phyloP scores from a whole-genome alignment of 1,139 yeast species.

The Suhomyces coccinellae region DNA sequence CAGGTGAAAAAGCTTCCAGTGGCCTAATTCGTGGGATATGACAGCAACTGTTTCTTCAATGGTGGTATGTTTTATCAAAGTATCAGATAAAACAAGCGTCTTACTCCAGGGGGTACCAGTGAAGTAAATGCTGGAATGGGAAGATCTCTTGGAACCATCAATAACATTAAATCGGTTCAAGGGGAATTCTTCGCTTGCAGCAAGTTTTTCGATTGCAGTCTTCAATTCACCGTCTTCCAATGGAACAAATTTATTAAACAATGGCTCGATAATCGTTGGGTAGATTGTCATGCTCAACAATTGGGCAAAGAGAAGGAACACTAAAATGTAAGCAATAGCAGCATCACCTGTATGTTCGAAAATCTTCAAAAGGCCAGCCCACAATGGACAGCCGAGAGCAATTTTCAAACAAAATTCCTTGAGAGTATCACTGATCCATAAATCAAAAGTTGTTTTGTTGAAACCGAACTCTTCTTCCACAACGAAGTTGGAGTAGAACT shows the following conservation, averaged over 20 bases:
- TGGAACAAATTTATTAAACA: constrained; percentile 88
- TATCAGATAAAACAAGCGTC: constrained; percentile 90
- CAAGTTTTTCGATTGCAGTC: constrained; percentile 75
- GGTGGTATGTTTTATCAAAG: constrained; percentile 78
- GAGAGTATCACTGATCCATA: constrained; percentile 72
- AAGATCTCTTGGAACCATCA: constrained; percentile 93
- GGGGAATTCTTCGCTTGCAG: constrained; percentile 77
- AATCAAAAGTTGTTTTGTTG: constrained; percentile 72
- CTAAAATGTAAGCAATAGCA: constrained; percentile 77
- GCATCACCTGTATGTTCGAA: constrained; percentile 76
- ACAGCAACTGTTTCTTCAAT: constrained; percentile 88
- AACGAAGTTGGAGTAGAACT: constrained; percentile 78
- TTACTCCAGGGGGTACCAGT: constrained; percentile 96
- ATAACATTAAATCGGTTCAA: constrained; percentile 79
- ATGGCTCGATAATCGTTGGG: constrained; percentile 86
- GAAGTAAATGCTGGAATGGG: constrained; percentile 95
- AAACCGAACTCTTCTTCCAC: constrained; percentile 92
- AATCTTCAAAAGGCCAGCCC: constrained; percentile 76
- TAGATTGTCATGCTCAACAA: constrained; percentile 68
- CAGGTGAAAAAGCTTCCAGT: constrained; percentile 90
- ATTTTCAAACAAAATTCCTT: constrained; percentile 58
- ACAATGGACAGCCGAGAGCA: constrained; percentile 68
- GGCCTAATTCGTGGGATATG: constrained; percentile 95
- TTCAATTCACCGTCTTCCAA: constrained; percentile 89
- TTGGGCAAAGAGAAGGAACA: constrained; percentile 69